Conservation (phyloP, 2,329 filamentous ascomycete species). For the Periglandula ipomoeae region DNA sequence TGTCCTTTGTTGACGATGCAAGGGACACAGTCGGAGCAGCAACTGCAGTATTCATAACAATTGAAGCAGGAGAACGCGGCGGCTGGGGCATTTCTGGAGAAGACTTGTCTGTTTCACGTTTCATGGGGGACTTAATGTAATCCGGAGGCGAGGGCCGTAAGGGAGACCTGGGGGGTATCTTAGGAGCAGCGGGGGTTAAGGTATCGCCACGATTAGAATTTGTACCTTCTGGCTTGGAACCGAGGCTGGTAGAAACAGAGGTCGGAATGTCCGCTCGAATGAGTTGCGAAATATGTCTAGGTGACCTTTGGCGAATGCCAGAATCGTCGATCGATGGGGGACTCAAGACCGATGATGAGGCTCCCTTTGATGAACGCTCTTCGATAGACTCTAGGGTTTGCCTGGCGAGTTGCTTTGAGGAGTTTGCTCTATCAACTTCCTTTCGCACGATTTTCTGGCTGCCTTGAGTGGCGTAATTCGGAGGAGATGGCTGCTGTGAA, state of each 20-base stretch:
- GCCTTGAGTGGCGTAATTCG: not conserved
- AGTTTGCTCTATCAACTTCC: conserved; percentile 17
- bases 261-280: not conserved
- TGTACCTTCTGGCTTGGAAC: not conserved
- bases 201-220: not conserved
- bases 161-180: conserved; percentile 1
- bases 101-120: not conserved
- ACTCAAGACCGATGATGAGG: conserved; percentile 22
- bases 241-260: not conserved
- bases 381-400: conserved; percentile 4
- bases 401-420: conserved; percentile 1
- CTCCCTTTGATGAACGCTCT: conserved; percentile 9
- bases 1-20: not conserved
- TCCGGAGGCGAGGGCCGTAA: not conserved
- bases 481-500: not conserved
- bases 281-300: conserved; percentile 24
- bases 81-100: not conserved
- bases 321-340: conserved; percentile 29
- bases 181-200: not conserved
- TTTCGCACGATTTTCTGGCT: conserved; percentile 28
- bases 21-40: not conserved
- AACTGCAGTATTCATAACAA: not conserved
- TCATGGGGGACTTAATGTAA: not conserved
- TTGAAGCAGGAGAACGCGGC: not conserved
- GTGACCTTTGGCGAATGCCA: conserved; percentile 42